A percentile compares a stretch with the other conserved stretches of the same genome.
These are phyloP conservation scores for Marasmius tenuissimus DNA, from an alignment of 1,284 basidiomycete species.

Conservation along the genomic window DNA sequence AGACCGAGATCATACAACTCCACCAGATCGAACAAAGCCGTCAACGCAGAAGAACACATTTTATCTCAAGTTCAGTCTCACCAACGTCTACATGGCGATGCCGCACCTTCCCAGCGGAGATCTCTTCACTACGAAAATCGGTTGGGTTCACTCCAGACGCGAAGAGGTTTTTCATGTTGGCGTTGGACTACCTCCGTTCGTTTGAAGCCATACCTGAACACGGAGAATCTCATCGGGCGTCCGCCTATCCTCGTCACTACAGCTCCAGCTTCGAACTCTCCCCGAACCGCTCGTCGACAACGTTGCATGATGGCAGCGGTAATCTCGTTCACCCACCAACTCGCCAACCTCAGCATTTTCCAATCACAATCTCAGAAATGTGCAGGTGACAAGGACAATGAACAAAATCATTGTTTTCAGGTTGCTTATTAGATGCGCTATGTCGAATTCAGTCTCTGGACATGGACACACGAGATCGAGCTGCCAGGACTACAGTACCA, in stretches of 20 bases:
- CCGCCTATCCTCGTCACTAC: too few species aligned
- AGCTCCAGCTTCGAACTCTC: too few species aligned
- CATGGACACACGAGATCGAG: too few species aligned
- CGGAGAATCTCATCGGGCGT: constrained; percentile 97
- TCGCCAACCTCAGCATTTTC: constrained; percentile 35
- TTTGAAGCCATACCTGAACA: constrained; percentile 99
- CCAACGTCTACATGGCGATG: constrained; percentile 98
- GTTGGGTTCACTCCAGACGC: constrained; percentile 97
- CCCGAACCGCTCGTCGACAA: too few species aligned
- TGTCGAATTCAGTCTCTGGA: constrained; percentile 41
- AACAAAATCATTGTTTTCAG: constrained; percentile 60
- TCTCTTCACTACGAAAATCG: constrained; percentile 91
- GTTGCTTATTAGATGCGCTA: constrained; percentile 65
- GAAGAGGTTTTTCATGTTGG: constrained; percentile 97
- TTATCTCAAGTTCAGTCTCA: constrained; percentile 83
- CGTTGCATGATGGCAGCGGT: too few species aligned
- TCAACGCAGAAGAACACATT: constrained; percentile 96
- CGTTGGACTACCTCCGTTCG: constrained; percentile 94
- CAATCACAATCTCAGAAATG: constrained; percentile 35
- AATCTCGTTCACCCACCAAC: constrained; percentile 33
- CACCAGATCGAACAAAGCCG: constrained; percentile 98
- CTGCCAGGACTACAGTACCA: constrained; percentile 12
- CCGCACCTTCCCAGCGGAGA: constrained; percentile 98
- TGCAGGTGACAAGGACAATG: constrained; percentile 54
- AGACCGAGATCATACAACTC: constrained; percentile 92